Evolutionary conservation across 345 rosid genomes (phyloP).

Genomic region (Boechera retrofracta): DNA sequence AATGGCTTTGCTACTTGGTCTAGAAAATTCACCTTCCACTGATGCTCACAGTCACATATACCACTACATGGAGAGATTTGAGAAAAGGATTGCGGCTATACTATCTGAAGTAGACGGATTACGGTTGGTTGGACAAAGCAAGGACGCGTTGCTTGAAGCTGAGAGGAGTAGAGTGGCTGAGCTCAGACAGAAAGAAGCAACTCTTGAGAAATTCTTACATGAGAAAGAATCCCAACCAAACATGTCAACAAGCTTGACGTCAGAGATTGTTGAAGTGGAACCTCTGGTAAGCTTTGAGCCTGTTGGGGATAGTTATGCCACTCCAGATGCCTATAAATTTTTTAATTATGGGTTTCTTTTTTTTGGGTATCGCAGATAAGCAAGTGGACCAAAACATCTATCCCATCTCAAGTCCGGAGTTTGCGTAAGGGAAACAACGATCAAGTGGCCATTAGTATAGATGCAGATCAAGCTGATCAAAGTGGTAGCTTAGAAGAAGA

Average conservation of each 20-base stretch:
- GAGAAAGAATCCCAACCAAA: conserved; percentile 70
- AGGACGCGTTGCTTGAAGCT: conserved; percentile 64
- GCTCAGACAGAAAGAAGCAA: conserved; percentile 63
- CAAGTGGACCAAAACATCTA: conserved; percentile 66
- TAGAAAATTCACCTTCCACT: conserved; percentile 52
- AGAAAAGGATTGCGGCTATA: conserved; percentile 59
- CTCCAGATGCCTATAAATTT: neutral
- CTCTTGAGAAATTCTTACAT: conserved; percentile 64
- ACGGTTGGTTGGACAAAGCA: conserved; percentile 59
- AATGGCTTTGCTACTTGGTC: conserved; percentile 54
- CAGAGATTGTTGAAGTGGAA: conserved; percentile 85
- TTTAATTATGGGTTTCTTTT: neutral
- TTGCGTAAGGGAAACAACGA: conserved; percentile 85
- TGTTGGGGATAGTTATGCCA: conserved; percentile 9
- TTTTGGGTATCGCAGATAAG: conserved; percentile 55
- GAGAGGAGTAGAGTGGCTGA: conserved; percentile 80
- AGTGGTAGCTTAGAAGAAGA: conserved; percentile 73
- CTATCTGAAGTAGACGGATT: conserved; percentile 65
- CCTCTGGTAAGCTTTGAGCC: conserved; percentile 71
- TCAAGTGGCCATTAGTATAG: conserved; percentile 88
- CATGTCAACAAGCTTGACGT: conserved; percentile 51
- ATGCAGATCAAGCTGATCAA: conserved; percentile 53
- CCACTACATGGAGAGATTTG: conserved; percentile 67
- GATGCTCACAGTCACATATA: conserved; percentile 45
- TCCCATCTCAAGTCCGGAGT: conserved; percentile 84